Conservation (phyloP, 2,329 filamentous ascomycete species). For the Xylaria sp. region DNA sequence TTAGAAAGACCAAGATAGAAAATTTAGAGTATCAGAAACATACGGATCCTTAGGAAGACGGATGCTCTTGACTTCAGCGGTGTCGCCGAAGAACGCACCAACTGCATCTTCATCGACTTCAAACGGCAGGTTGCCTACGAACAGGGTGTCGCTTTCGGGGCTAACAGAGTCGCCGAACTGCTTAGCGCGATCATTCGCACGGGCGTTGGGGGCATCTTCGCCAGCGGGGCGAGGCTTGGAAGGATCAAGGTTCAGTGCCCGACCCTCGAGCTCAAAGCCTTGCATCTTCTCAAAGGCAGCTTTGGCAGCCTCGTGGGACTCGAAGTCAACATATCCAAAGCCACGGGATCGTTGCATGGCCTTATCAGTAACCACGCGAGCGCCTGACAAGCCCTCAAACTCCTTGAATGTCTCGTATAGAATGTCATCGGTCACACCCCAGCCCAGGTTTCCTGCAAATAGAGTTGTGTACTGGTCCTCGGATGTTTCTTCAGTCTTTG, state of each 20-base stretch:
- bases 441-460: conserved; percentile 90
- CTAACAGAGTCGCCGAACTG: conserved; percentile 83
- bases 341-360: conserved; percentile 85
- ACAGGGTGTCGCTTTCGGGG: conserved; percentile 85
- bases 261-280: conserved; percentile 77
- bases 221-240: conserved; percentile 72
- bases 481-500: conserved; percentile 49
- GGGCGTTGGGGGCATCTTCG: conserved; percentile 61
- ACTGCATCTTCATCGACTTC: conserved; percentile 81
- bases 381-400: conserved; percentile 76
- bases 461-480: conserved; percentile 71
- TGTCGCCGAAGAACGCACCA: conserved; percentile 76
- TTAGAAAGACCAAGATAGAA: conserved; percentile 43
- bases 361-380: conserved; percentile 85
- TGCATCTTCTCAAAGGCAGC: conserved; percentile 81
- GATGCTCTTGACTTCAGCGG: conserved; percentile 78
- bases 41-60: conserved; percentile 87
- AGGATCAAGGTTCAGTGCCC: conserved; percentile 81
- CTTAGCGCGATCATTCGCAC: conserved; percentile 71
- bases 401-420: conserved; percentile 83
- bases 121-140: conserved; percentile 91
- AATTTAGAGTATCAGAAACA: conserved; percentile 48
- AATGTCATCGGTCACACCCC: conserved; percentile 87
- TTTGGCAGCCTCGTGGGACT: conserved; percentile 71
- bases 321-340: conserved; percentile 93